A percentile compares a stretch with the other conserved stretches of the same genome.
phyloP scores from a whole-genome alignment of 2,329 filamentous ascomycete species.

The Alternaria sp. region DNA sequence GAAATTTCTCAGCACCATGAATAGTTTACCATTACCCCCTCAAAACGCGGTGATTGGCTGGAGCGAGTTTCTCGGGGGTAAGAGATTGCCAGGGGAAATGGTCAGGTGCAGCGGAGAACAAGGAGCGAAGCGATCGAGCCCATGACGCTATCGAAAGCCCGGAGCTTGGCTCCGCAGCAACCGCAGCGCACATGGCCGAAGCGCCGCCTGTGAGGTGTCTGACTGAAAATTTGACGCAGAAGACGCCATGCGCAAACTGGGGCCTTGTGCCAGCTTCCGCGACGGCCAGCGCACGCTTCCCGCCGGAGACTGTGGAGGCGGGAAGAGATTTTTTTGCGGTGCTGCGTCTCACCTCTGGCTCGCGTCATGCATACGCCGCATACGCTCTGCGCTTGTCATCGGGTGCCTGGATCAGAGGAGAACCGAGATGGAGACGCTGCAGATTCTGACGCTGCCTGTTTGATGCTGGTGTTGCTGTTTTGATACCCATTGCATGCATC shows the following conservation, averaged over 20 bases:
- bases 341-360: background rate
- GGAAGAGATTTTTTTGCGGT: constrained; percentile 23
- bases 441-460: constrained; percentile 1
- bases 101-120: constrained; percentile 11
- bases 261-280: constrained; percentile 6
- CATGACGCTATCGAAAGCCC: constrained; percentile 17
- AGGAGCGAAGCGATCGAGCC: constrained; percentile 9
- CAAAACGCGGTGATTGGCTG: constrained; percentile 19
- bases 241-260: constrained; percentile 24
- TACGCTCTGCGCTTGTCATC: background rate
- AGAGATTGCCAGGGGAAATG: constrained; percentile 27
- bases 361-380: constrained; percentile 17
- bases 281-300: constrained; percentile 11
- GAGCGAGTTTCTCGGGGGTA: constrained; percentile 32
- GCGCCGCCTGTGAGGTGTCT: background rate
- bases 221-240: constrained; percentile 30
- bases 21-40: constrained; percentile 19
- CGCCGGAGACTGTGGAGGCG: constrained; percentile 28
- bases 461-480: background rate
- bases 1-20: constrained; percentile 16
- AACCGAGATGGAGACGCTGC: constrained; percentile 5
- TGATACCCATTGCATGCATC: background rate
- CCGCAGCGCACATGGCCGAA: constrained; percentile 1
- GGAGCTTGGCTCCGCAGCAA: constrained; percentile 6
- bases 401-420: constrained; percentile 13